Base-by-base conservation (phyloP, 345 rosid species). In the Linum tenue region DNA sequence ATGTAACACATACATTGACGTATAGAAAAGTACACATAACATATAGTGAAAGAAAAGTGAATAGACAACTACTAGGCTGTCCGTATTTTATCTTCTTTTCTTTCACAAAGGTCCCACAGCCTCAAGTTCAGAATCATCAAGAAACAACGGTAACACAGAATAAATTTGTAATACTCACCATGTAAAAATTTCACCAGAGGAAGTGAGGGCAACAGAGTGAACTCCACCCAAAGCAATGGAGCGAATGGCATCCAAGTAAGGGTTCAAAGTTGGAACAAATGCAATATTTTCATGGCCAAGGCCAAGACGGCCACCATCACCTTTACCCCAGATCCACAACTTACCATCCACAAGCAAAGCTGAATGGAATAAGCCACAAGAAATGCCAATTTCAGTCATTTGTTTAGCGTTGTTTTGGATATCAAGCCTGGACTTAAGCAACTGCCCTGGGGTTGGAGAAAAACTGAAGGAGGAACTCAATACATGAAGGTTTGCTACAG, bases 321-420 rank as follows among this genome's bases (percentile, higher is more conserved):
- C 97, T 81, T 88, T 90, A 0, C 98, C 98, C 98, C 94, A 90
- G 62, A 86, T 66, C 96, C 94, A 90, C 15, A 90, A 48, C 69
- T 79, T 76, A 12, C 96, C 92, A 17, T 83, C 81, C 51, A 83
- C 74, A 1, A 84, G 59, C 67, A 88, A 62, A 51, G 88, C 88
- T 1, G 97, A 88, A 64, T 94, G 97, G 70, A 94, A 94, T 70
- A 94, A 69, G 11, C 97, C 98, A 69, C 85, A 83, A 56, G 90
- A 85, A 48, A 94, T 82, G 39, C 95, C 96, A n/a, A 86, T 67
- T 42, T 75, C 80, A 11, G 56, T 5, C 10, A 42, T 48, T 9
- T 48, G 53, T 15, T 48, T 48, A 48, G 14, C 14, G 53, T 48
- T 48, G 15, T 48, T 48, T 48, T 48, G 53, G 53, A 9, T 48